phyloP scores from a whole-genome alignment of 2,329 filamentous ascomycete genomes.

The Trichoderma pleuroti region DNA sequence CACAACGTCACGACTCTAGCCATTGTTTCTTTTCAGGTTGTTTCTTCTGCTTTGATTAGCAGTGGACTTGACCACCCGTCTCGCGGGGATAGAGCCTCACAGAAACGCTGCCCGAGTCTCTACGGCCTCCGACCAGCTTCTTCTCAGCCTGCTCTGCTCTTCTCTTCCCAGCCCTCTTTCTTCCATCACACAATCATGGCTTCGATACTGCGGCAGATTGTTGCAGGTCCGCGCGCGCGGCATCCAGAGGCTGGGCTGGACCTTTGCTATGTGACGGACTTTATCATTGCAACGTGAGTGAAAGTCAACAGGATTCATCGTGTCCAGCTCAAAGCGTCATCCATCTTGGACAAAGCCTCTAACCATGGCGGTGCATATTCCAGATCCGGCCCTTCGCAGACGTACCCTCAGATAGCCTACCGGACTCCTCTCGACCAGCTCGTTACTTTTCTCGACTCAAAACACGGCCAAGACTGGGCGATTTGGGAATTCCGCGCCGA shows the following conservation, averaged over 20 bases:
- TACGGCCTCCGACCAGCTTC: neutral
- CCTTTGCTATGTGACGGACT: conserved; percentile 90
- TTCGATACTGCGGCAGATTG: conserved; percentile 81
- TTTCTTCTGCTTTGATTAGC: neutral
- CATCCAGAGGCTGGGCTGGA: conserved; percentile 88
- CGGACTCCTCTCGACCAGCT: conserved; percentile 87
- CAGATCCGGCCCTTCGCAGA: conserved; percentile 85
- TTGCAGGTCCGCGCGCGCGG: conserved; percentile 78
- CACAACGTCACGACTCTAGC: neutral
- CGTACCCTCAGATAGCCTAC: conserved; percentile 88
- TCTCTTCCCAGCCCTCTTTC: neutral
- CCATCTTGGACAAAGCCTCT: neutral
- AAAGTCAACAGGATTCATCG: conserved; percentile 21
- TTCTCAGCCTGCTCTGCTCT: neutral
- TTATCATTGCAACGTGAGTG: conserved; percentile 61
- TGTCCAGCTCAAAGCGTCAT: neutral
- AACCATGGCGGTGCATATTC: conserved; percentile 26
- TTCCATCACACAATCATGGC: conserved; percentile 39
- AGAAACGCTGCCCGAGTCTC: neutral
- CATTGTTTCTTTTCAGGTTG: neutral
- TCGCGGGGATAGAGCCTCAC: neutral
- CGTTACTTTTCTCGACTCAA: conserved; percentile 80
- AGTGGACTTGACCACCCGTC: neutral
- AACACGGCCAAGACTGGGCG: conserved; percentile 80
- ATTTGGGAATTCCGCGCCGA: conserved; percentile 99